Evolutionary conservation across 208 protist genomes (phyloP), one percentile per base, ranked within the genome.

Genomic region (Leptomonas seymouri): DNA sequence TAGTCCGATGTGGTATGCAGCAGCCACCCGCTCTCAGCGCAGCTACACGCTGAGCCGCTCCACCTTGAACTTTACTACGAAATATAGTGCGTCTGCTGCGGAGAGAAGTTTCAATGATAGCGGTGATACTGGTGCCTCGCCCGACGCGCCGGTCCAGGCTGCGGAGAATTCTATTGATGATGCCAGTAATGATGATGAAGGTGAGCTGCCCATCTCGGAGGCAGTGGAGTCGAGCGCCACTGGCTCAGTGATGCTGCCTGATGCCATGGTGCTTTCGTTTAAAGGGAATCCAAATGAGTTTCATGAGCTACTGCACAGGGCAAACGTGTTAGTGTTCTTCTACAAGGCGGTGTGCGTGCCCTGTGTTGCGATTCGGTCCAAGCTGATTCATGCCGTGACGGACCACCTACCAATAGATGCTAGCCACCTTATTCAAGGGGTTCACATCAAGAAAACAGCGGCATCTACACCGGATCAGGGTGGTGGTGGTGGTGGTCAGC

Each of bases 311-410:
- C 69, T 93, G 0, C 76, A 74, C 2, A 28, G 56, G 3, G 79
- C 74, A 18, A 62, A 70, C 6, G 78, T 78, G 2, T 44, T 97
- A 8, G 85, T 96, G 28, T 93, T 93, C 50, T 96, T 97, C 63
- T 92, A 92, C 75, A 90, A 88, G 23, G 44, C 76, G 14, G 79
- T 78, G 44, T 94, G 91, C 50, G 82, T 59, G 18, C 89, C 87
- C 3, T 96, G 90, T 71, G 58, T 74, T 27, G 65, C 56, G 23
- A 81, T 96, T 28, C 73, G 86, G 1, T 69, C 73, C 3, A 71
- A 74, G 51, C 56, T 97, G 44, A 80, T 76, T 18, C 56, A 65
- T 54, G 67, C 63, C 16, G 66, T 87, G 58, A 58, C 67, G 23
- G 72, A 74, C 30, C 61, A 48, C 54, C 53, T 79, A 9, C 50